phyloP scores from a whole-genome alignment of 2,329 filamentous ascomycete genomes.

The Botrytis aclada region DNA sequence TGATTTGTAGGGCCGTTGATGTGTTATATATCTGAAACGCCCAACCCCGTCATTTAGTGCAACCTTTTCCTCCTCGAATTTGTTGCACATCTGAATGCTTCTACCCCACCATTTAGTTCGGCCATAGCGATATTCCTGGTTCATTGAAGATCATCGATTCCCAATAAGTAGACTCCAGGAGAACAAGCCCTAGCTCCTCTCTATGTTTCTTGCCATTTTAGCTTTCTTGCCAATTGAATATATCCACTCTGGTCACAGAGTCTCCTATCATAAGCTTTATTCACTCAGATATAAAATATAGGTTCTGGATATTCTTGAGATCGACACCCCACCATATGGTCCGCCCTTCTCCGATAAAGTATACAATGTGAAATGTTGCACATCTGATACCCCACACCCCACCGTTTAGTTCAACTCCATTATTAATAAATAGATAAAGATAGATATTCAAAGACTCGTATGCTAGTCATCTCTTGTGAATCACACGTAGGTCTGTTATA shows the following conservation, averaged over 20 bases:
- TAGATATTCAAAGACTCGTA: slow-evolving; percentile 28
- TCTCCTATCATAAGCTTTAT: not conserved
- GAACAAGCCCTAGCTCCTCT: not conserved
- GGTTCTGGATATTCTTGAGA: not conserved
- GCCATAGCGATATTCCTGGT: not conserved
- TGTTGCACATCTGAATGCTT: not conserved
- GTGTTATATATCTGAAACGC: not conserved
- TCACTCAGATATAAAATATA: not conserved
- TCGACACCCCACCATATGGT: not conserved
- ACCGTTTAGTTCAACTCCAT: not conserved
- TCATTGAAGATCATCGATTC: not conserved
- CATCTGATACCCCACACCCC: not conserved
- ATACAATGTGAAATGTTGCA: not conserved
- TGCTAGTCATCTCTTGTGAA: not conserved
- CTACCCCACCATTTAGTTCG: not conserved
- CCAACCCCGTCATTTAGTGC: not conserved
- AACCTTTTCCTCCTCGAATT: not conserved
- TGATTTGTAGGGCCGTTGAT: not conserved
- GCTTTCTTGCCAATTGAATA: not conserved
- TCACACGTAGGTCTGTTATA: not conserved
- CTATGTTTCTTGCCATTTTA: not conserved
- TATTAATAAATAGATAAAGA: not conserved
- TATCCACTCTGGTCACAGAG: not conserved
- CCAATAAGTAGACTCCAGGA: not conserved
- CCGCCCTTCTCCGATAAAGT: not conserved